A percentile compares a stretch with the other conserved stretches of the same genome.
Conservation (phyloP, 148 eudicot genomes). For the Fagopyrum esculentum region DNA sequence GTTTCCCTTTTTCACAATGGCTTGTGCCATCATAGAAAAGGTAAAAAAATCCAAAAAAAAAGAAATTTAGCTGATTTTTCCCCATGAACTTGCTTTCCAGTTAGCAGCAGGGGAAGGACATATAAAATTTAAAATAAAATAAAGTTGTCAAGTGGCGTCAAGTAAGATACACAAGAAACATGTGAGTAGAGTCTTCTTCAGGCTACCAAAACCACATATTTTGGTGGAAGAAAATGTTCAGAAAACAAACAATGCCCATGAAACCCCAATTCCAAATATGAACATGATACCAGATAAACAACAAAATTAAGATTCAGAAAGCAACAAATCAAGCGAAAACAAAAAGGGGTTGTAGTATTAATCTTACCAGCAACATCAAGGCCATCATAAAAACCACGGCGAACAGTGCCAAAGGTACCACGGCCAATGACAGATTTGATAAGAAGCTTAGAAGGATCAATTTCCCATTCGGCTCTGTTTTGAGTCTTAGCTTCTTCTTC, state of each 20-base stretch:
- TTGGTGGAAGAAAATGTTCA: background rate
- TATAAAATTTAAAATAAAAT: background rate
- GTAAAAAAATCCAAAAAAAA: background rate
- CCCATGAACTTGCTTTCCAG: background rate
- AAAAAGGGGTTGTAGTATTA: background rate
- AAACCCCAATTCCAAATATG: background rate
- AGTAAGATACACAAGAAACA: background rate
- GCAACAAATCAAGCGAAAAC: background rate
- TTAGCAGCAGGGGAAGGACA: background rate
- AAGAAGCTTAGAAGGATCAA: constrained; percentile 70
- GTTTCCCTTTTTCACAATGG: background rate
- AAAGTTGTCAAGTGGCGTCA: background rate
- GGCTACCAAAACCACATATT: background rate
- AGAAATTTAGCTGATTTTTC: background rate
- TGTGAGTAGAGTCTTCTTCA: background rate
- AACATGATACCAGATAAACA: background rate
- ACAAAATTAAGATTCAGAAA: background rate
- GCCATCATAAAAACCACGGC: constrained; percentile 73
- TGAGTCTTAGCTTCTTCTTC: constrained; percentile 17
- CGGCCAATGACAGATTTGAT: constrained; percentile 78
- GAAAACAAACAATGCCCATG: background rate
- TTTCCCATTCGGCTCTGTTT: constrained; percentile 62
- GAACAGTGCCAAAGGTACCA: constrained; percentile 90
- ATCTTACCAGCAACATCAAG: constrained; percentile 72
- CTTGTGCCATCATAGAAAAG: constrained; percentile 1